Evolutionary conservation across 1,284 basidiomycete species (phyloP).

Genomic region (Porodaedalea pini): DNA sequence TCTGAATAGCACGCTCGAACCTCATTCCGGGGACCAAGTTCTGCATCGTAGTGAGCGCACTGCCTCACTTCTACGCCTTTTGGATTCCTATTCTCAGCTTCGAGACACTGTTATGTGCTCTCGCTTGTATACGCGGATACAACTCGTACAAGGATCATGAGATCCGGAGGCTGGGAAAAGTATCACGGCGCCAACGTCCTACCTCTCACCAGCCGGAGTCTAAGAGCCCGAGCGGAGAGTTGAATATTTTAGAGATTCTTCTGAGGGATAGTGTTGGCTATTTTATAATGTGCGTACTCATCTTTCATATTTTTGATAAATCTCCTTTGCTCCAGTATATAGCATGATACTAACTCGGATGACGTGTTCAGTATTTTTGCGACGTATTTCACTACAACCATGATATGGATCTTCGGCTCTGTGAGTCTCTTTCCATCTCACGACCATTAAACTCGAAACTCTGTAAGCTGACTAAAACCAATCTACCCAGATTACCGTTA

Average conservation of each 20-base stretch:
- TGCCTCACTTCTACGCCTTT: constrained; percentile 46
- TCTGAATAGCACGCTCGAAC: constrained; percentile 3
- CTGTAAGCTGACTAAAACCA: constrained; percentile 23
- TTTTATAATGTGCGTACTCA: constrained; percentile 45
- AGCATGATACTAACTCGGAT: not conserved
- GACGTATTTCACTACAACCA: constrained; percentile 49
- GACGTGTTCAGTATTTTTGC: constrained; percentile 43
- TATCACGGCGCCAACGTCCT: not conserved
- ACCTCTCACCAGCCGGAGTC: not conserved
- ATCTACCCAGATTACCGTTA: constrained; percentile 29
- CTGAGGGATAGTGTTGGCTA: constrained; percentile 54
- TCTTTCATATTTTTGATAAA: not conserved
- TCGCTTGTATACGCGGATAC: constrained; percentile 48
- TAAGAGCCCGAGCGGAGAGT: not conserved
- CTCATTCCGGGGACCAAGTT: constrained; percentile 11
- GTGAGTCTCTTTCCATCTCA: constrained; percentile 31
- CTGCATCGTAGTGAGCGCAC: constrained; percentile 39
- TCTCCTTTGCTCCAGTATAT: not conserved
- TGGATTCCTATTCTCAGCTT: constrained; percentile 57
- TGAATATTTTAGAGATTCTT: constrained; percentile 41
- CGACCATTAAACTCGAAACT: not conserved
- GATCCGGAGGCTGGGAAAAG: not conserved
- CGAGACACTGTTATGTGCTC: constrained; percentile 46
- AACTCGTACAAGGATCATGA: constrained; percentile 33
- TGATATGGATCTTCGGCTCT: constrained; percentile 46